phyloP scores from a whole-genome alignment of 1,284 basidiomycete genomes.

The Moesziomyces antarcticus region DNA sequence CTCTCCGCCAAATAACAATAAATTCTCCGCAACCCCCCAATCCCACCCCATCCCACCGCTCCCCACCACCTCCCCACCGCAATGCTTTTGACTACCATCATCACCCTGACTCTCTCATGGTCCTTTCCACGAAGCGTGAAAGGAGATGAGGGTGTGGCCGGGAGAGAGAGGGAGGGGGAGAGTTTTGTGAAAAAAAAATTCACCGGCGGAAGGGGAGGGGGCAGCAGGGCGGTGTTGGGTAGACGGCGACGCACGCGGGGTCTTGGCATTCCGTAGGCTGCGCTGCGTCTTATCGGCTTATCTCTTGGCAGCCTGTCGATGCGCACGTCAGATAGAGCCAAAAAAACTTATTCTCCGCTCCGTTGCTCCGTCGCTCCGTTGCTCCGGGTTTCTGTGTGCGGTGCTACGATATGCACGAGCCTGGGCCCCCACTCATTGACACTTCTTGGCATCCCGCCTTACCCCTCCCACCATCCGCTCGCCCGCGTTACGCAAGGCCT shows the following conservation, averaged over 20 bases:
- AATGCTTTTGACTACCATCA: no score
- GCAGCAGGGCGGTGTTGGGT: background rate
- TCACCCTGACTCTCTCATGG: no score
- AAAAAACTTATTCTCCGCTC: background rate
- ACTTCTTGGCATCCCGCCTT: constrained; percentile 2
- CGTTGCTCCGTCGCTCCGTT: background rate
- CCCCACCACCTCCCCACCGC: no score
- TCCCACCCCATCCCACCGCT: no score
- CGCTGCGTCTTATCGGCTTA: background rate
- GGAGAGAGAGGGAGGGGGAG: no score
- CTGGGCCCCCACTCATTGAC: background rate
- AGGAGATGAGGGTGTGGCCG: no score
- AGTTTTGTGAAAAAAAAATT: no score
- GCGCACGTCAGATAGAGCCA: background rate
- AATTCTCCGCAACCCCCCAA: background rate
- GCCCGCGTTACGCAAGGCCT: background rate
- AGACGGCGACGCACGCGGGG: background rate
- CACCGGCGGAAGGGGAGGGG: no score
- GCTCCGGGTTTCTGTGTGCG: background rate
- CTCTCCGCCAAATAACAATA: no score
- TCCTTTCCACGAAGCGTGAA: no score
- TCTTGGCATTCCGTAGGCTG: background rate
- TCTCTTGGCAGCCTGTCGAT: background rate
- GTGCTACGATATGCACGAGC: background rate
- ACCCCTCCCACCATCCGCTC: no score